A percentile compares a stretch with the other conserved stretches of the same genome.
phyloP scores from a whole-genome alignment of 306 rosid species.

The Lathyrus aphaca region DNA sequence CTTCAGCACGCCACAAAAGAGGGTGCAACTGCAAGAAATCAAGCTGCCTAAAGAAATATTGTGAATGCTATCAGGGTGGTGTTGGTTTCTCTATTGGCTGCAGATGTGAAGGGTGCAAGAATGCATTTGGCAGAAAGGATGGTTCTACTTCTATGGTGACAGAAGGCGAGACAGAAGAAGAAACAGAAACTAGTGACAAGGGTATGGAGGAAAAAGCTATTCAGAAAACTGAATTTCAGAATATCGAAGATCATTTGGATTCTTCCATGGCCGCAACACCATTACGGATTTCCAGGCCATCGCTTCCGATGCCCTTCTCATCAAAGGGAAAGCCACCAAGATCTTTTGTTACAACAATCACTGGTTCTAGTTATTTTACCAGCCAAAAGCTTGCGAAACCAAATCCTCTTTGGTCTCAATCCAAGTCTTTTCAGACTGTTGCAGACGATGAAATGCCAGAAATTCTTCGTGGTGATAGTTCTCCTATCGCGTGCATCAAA shows the following conservation, averaged over 20 bases:
- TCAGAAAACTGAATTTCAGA: constrained; percentile 56
- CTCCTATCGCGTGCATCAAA: constrained; percentile 65
- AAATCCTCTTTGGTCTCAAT: constrained; percentile 54
- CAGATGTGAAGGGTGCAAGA: constrained; percentile 92
- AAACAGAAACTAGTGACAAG: constrained; percentile 57
- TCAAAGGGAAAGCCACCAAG: constrained; percentile 69
- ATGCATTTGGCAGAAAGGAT: constrained; percentile 81
- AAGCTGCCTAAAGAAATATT: constrained; percentile 84
- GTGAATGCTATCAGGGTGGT: constrained; percentile 98
- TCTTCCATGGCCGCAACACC: constrained; percentile 63
- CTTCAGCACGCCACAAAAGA: constrained; percentile 84
- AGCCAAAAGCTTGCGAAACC: constrained; percentile 60
- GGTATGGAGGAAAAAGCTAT: constrained; percentile 49
- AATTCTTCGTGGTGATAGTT: constrained; percentile 52
- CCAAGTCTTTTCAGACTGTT: constrained; percentile 46
- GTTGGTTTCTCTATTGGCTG: constrained; percentile 90
- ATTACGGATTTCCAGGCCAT: constrained; percentile 58
- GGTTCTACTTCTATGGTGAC: constrained; percentile 52
- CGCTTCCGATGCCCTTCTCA: constrained; percentile 64
- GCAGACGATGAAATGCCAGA: constrained; percentile 66
- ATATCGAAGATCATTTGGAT: constrained; percentile 58
- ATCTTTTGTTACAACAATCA: constrained; percentile 59
- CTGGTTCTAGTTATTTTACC: constrained; percentile 57
- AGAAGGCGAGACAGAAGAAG: constrained; percentile 70
- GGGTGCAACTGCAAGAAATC: constrained; percentile 99